phyloP scores from a whole-genome alignment of 1,284 basidiomycete genomes.

The Cutaneotrichosporon dermatis region DNA sequence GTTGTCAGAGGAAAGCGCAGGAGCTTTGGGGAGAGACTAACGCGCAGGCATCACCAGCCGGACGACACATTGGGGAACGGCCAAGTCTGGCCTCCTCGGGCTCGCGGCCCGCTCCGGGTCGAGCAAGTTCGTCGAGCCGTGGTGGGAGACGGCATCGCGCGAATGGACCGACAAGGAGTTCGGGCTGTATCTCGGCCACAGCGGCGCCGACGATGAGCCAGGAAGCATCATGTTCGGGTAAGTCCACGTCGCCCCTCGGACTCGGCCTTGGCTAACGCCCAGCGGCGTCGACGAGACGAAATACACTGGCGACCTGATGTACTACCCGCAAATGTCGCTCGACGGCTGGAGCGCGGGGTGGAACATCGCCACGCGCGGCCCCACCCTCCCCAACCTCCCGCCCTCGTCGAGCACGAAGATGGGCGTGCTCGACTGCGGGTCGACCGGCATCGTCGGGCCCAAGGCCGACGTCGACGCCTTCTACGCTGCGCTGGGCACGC shows the following conservation, averaged over 20 bases:
- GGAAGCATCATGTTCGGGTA: constrained; percentile 63
- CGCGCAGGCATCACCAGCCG: neutral
- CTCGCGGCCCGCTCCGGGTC: constrained; percentile 45
- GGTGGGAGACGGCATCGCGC: constrained; percentile 2
- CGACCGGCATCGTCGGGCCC: neutral
- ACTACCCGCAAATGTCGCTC: constrained; percentile 41
- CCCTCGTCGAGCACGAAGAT: neutral
- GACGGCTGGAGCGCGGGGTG: constrained; percentile 1
- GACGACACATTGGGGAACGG: neutral
- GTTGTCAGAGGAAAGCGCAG: constrained; percentile 19
- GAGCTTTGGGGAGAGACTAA: neutral
- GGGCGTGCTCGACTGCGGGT: constrained; percentile 1
- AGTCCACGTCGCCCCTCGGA: neutral
- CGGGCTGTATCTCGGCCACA: constrained; percentile 18
- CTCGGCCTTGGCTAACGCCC: neutral
- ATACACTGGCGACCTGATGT: constrained; percentile 71
- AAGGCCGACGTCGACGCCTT: neutral
- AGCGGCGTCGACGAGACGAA: constrained; percentile 54
- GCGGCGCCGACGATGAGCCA: constrained; percentile 54
- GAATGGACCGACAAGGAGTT: constrained; percentile 6
- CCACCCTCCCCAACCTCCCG: neutral
- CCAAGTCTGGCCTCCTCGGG: constrained; percentile 51
- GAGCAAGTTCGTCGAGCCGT: constrained; percentile 1
- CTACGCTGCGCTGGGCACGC: neutral
- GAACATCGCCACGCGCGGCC: neutral